phyloP scores from a whole-genome alignment of 495 filamentous ascomycete species.

The Echria macrotheca region DNA sequence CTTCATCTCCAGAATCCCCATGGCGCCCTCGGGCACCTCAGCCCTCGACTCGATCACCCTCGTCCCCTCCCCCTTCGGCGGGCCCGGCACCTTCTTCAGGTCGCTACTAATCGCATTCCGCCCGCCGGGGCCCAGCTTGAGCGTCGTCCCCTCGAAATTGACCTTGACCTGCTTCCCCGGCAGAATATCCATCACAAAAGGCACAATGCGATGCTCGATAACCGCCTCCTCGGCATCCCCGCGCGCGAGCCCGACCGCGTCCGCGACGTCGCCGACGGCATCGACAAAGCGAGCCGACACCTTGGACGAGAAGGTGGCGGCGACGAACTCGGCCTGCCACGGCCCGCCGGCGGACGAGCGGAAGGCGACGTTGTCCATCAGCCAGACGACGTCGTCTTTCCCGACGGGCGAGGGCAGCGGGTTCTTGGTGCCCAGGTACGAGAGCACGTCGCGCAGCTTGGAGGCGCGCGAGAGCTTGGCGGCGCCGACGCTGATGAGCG shows the following conservation, averaged over 20 bases:
- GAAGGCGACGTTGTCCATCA: constrained; percentile 87
- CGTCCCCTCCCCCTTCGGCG: constrained; percentile 28
- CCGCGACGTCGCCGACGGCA: constrained; percentile 63
- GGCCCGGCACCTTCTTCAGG: constrained; percentile 39
- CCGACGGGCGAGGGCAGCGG: constrained; percentile 37
- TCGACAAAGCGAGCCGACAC: constrained; percentile 60
- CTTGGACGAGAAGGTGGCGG: constrained; percentile 69
- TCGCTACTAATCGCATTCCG: constrained; percentile 65
- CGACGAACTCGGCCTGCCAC: constrained; percentile 78
- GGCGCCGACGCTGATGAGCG: constrained; percentile 22
- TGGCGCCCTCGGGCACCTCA: constrained; percentile 40
- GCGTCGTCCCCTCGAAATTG: constrained; percentile 38
- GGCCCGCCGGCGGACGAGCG: constrained; percentile 37
- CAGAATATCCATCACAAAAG: constrained; percentile 71
- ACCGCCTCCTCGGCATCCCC: constrained; percentile 54
- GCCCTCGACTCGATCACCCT: constrained; percentile 41
- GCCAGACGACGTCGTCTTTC: constrained; percentile 66
- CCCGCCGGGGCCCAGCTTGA: constrained; percentile 61
- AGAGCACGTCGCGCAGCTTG: constrained; percentile 35
- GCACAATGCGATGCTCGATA: constrained; percentile 64
- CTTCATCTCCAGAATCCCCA: constrained; percentile 49
- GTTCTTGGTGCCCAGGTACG: constrained; percentile 42
- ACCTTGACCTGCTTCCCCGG: constrained; percentile 60
- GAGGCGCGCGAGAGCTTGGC: constrained; percentile 1
- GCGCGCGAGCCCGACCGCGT: constrained; percentile 65